A percentile compares a stretch with the other conserved stretches of the same genome.
These are phyloP conservation scores for Ceratobasidium sp. DNA, from an alignment of 1,284 basidiomycete species.

Conservation along the genomic window DNA sequence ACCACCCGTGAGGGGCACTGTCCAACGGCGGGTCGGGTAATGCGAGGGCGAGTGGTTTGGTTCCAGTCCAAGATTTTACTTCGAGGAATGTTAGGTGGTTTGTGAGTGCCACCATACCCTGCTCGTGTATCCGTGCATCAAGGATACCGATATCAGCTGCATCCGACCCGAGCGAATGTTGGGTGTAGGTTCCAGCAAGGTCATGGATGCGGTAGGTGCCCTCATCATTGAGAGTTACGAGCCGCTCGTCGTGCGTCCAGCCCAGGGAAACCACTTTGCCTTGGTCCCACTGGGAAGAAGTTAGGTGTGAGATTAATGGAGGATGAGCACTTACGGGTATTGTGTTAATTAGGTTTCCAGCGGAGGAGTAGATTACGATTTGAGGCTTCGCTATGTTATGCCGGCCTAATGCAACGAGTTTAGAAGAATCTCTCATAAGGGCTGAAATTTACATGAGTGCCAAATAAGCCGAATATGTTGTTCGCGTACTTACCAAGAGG, in stretches of 20 bases:
- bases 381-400: slow-evolving; percentile 74
- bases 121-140: slow-evolving; percentile 84
- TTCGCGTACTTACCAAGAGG: slow-evolving; percentile 70
- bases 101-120: slow-evolving; percentile 86
- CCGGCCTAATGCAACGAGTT: slow-evolving; percentile 76
- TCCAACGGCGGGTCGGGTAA: slow-evolving; percentile 63
- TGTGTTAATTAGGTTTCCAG: slow-evolving; percentile 50
- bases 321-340: slow-evolving; percentile 52
- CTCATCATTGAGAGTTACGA: slow-evolving; percentile 90
- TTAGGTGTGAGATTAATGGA: slow-evolving; percentile 46
- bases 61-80: slow-evolving; percentile 84
- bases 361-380: slow-evolving; percentile 72
- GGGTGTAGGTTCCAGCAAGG: slow-evolving; percentile 82
- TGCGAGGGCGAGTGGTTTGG: slow-evolving; percentile 67
- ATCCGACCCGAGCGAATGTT: slow-evolving; percentile 84
- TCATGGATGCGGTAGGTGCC: slow-evolving; percentile 91
- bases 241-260: slow-evolving; percentile 64
- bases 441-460: slow-evolving; percentile 58
- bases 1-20: slow-evolving; percentile 77
- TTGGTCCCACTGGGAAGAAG: slow-evolving; percentile 76
- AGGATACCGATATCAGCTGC: slow-evolving; percentile 85
- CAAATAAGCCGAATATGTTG: background rate
- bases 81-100: slow-evolving; percentile 80
- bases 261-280: slow-evolving; percentile 80
- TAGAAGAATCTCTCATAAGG: slow-evolving; percentile 84